Base-by-base conservation (phyloP, 805 yeast species). In the Spencermartinsiella europaea region DNA sequence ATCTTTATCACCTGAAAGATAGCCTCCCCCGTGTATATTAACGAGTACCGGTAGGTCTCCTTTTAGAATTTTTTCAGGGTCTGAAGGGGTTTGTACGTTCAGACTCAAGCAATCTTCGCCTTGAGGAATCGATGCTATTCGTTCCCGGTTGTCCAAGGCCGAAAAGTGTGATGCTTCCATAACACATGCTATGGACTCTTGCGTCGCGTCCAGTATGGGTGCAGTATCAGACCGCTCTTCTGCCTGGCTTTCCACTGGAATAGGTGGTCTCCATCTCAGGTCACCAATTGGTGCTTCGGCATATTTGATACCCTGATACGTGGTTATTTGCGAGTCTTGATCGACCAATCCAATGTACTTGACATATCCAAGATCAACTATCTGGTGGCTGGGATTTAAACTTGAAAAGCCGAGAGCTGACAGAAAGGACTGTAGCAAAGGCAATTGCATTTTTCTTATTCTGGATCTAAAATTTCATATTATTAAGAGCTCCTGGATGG, bases 1-100 rank as follows among this genome's bases (percentile, higher is more conserved):
- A 15, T 46, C 49, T 22, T 47, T 53, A 27, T 49, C 34, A n/a
- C 70, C 68, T 17, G 51, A 50, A 3, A 37, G n/a, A 42, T 58
- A 63, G 1, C 66, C 62, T 21, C 71, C 70, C n/a, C 70, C 71
- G 44, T 65, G 65, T 33, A 67, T 60, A 59, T 63, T 61, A 17
- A 58, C 52, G 8, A 52, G 52, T 8, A 62, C 65, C 2, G 67
- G 66, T 15, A 46, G 34, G 12, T 37, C 19, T 12, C 7, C 40
- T 12, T 8, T 21, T 5, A 16, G 8, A 7, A 15, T 7, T 7
- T 21, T 15, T 27, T 21, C 21, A 12, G 17, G 17, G 10, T 21
- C n/a, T 4, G 25, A 5, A 16, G 50, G 50, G 12, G 15, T 38
- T 15, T 41, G 43, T 4, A 48, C 22, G 21, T 48, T 31, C 8